Percentiles rank a stretch among this genome's conserved stretches.
These are phyloP conservation scores for Naganishia friedmannii DNA, from an alignment of 768 basidiomycete genomes.

Conservation along the genomic window DNA sequence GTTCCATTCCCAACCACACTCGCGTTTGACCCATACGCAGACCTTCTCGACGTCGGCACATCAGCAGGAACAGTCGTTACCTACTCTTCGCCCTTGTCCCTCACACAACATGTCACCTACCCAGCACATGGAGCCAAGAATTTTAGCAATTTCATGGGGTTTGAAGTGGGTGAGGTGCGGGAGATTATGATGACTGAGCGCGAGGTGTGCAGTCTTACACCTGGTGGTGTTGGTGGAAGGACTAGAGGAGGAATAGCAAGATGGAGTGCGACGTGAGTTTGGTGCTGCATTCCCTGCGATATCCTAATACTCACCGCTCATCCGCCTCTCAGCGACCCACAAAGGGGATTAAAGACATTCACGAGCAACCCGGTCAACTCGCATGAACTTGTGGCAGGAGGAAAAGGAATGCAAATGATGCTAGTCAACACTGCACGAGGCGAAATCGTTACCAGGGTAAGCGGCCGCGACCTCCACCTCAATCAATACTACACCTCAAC, in stretches of 20 bases:
- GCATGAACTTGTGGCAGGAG: constrained; percentile 51
- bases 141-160: constrained; percentile 34
- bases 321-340: constrained; percentile 34
- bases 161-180: constrained; percentile 58
- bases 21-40: constrained; percentile 85
- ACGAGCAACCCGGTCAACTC: constrained; percentile 47
- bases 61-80: constrained; percentile 68
- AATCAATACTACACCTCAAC: no score
- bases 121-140: constrained; percentile 42
- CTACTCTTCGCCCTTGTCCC: constrained; percentile 57
- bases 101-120: constrained; percentile 47
- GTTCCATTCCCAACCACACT: constrained; percentile 58
- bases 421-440: constrained; percentile 48
- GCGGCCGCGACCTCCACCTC: neutral
- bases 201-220: constrained; percentile 59
- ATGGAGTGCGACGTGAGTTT: constrained; percentile 48
- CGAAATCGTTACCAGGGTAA: constrained; percentile 41
- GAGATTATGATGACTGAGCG: constrained; percentile 75
- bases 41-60: constrained; percentile 81
- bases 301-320: neutral
- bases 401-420: constrained; percentile 54
- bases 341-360: constrained; percentile 40
- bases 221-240: constrained; percentile 53
- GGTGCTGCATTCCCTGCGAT: constrained; percentile 40
- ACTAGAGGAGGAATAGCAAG: constrained; percentile 50